phyloP scores from a whole-genome alignment of 2,329 filamentous ascomycete species.

The Talaromyces sp. region DNA sequence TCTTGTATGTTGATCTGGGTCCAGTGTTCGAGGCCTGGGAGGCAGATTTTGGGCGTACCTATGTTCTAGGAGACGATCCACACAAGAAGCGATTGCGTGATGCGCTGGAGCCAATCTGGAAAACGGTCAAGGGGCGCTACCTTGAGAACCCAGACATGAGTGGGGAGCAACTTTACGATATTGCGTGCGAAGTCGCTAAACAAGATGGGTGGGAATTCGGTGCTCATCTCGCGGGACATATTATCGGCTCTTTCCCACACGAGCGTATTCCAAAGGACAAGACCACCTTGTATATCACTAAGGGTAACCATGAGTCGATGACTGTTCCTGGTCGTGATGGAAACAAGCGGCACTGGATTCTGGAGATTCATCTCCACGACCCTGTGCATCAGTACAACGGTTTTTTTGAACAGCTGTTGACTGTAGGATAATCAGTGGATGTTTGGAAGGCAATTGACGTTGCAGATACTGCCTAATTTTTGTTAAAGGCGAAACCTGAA shows the following conservation, averaged over 20 bases:
- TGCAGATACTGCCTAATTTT: no score
- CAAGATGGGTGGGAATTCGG: conserved; percentile 42
- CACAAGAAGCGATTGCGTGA: conserved; percentile 42
- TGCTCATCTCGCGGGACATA: conserved; percentile 42
- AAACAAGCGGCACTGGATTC: conserved; percentile 43
- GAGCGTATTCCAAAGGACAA: conserved; percentile 47
- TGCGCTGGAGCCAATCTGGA: conserved; percentile 43
- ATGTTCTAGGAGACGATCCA: conserved; percentile 44
- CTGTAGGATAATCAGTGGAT: conserved; percentile 7
- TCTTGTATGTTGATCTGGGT: conserved; percentile 48
- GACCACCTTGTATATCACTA: conserved; percentile 40
- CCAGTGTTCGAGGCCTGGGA: conserved; percentile 50
- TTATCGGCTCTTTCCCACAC: conserved; percentile 48
- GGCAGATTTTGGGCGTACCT: conserved; percentile 50
- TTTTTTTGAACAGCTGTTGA: conserved; percentile 38
- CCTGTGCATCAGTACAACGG: conserved; percentile 32
- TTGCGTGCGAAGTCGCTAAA: conserved; percentile 34
- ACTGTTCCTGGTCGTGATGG: conserved; percentile 34
- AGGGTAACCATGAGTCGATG: conserved; percentile 41
- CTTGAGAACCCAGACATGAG: conserved; percentile 40
- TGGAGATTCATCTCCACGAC: conserved; percentile 46
- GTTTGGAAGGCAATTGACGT: no score
- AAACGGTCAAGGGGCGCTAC: conserved; percentile 38
- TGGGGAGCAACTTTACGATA: conserved; percentile 43
- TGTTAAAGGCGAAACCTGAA: no score